A percentile compares a stretch with the other conserved stretches of the same genome.
These are phyloP conservation scores for Cryoendolithus antarcticus DNA, from an alignment of 2,329 filamentous ascomycete genomes.

Conservation along the genomic window DNA sequence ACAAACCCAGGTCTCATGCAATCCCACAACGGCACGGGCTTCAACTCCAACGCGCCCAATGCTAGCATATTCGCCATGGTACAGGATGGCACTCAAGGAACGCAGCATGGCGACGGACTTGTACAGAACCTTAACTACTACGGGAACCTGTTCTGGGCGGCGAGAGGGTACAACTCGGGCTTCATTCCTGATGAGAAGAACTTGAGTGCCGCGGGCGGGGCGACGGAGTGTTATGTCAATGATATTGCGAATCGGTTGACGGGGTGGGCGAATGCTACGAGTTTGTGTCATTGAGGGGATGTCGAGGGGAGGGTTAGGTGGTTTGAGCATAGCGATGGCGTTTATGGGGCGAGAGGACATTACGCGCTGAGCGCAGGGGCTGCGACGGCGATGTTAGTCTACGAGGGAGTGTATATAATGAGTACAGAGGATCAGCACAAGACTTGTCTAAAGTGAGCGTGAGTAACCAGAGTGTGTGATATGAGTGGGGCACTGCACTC, in stretches of 20 bases:
- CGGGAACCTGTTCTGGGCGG: constrained; percentile 28
- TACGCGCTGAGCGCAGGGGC: too few relatives aligned
- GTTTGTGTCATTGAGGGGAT: constrained; percentile 9
- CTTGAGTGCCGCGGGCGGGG: constrained; percentile 31
- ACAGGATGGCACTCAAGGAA: constrained; percentile 32
- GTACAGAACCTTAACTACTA: constrained; percentile 25
- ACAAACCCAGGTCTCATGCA: constrained; percentile 38
- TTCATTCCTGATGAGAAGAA: constrained; percentile 22
- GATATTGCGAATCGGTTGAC: constrained; percentile 40
- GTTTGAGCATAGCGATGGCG: too few relatives aligned
- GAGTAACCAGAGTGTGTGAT: constrained; percentile 1
- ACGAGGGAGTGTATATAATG: not conserved
- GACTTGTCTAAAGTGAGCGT: not conserved
- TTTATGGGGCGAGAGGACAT: too few relatives aligned
- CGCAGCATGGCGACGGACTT: constrained; percentile 30
- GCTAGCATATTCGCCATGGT: constrained; percentile 28
- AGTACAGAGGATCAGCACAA: not conserved
- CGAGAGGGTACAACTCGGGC: constrained; percentile 39
- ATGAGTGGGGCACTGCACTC: not conserved
- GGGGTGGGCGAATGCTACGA: constrained; percentile 25
- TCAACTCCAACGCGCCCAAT: constrained; percentile 21
- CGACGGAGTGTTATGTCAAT: constrained; percentile 39
- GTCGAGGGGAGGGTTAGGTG: not conserved
- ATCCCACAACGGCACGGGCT: constrained; percentile 26
- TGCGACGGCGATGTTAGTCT: too few relatives aligned